Base-by-base conservation (phyloP, 345 rosid species). In the Pugionium cornutum region DNA sequence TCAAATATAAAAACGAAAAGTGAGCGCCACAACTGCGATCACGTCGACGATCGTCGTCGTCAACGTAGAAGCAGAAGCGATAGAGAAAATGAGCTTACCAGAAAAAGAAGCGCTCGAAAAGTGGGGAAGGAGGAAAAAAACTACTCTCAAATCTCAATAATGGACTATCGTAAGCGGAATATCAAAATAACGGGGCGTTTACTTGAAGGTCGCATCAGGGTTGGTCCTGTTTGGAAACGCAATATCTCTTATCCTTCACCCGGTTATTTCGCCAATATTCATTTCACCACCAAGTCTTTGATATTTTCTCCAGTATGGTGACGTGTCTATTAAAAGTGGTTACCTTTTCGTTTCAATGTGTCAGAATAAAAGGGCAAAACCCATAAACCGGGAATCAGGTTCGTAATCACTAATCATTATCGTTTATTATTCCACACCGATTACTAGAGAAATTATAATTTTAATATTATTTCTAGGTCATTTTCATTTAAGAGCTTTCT, bases 11-110 rank as follows among this genome's bases (percentile, higher is more conserved):
- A 5, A 26, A 1, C 28, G n/a, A 34, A 11, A 37, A 25, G 1
- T 2, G 11, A 39, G 26, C n/a, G 53, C 10, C 43, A 10, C 35
- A 34, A 34, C 54, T 4, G 30, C 42, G 62, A 65, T 48, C 8
- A 27, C 60, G 76, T 48, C 69, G 43, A 62, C 8, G 53, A 60
- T 64, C 62, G 30, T 1, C 42, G 67, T 35, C 65, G 26, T 58
- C 42, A 18, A 18, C 18, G 52, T 37, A 11, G 71, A 55, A 26
- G 53, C 6, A 35, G 33, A 64, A 31, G 6, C 39, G 53, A 58
- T n/a, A 57, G 39, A 57, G 54, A 70, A 51, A 43, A 6, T 0
- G 62, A 65, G 58, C 60, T 72, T 60, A 79, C 80, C 77, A 30
- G 74, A 45, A n/a, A 30, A 31, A 7, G 45, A 58, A 68, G 51